Conservation (phyloP, 108 stramenopile genomes). For the Nannochloropsis gaditana region DNA sequence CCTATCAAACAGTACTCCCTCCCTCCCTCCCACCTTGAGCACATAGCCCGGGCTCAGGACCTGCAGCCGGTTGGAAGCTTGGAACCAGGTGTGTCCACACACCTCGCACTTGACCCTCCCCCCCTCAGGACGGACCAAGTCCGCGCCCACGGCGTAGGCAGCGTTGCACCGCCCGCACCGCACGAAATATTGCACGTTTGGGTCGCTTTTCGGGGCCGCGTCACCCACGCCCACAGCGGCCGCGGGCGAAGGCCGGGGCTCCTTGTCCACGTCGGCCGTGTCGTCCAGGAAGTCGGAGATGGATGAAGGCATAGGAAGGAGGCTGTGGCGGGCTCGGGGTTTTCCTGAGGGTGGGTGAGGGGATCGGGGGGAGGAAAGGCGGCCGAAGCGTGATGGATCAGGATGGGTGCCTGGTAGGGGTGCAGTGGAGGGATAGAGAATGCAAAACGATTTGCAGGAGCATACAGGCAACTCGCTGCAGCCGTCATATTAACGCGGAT, state of each 20-base stretch:
- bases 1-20: too few species aligned
- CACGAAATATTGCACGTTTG: background rate
- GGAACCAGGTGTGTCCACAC: constrained; percentile 4
- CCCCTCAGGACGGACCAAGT: background rate
- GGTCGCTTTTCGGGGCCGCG: background rate
- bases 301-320: background rate
- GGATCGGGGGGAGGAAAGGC: background rate
- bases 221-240: too few species aligned
- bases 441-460: too few species aligned
- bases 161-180: background rate
- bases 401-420: too few species aligned
- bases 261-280: background rate
- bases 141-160: background rate
- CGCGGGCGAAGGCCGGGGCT: background rate
- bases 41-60: background rate
- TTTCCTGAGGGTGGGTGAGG: background rate
- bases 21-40: background rate
- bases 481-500: too few species aligned
- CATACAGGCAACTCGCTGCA: too few species aligned
- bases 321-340: background rate
- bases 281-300: background rate
- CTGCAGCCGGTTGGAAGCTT: background rate
- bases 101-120: background rate
- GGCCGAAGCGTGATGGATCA: too few species aligned
- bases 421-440: too few species aligned